Evolutionary conservation across 352 stramenopile genomes (phyloP).

Genomic region (Globisporangium abappressorium): DNA sequence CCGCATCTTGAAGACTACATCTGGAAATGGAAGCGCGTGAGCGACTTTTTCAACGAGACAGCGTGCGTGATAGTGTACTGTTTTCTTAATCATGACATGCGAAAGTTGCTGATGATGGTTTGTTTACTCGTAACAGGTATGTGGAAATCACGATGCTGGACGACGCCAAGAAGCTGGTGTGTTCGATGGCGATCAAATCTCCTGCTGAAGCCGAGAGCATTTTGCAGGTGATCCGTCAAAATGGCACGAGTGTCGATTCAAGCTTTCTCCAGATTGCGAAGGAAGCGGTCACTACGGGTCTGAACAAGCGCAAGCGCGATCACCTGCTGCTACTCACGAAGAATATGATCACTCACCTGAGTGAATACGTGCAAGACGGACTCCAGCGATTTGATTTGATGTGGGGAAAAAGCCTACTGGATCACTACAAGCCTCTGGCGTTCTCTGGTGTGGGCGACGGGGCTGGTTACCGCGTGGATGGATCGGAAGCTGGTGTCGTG

Average conservation of each 20-base stretch:
- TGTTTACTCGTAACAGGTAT: slow-evolving; percentile 22
- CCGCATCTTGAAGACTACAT: slow-evolving; percentile 74
- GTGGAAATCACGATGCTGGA: slow-evolving; percentile 85
- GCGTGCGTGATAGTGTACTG: slow-evolving; percentile 36
- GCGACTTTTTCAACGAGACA: slow-evolving; percentile 83
- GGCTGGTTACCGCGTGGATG: slow-evolving; percentile 67
- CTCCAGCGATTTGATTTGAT: slow-evolving; percentile 80
- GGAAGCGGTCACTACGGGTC: slow-evolving; percentile 55
- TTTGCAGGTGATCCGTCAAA: slow-evolving; percentile 50
- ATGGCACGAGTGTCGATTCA: slow-evolving; percentile 45
- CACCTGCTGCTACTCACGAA: slow-evolving; percentile 78
- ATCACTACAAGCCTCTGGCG: slow-evolving; percentile 74
- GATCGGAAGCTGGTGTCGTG: slow-evolving; percentile 44
- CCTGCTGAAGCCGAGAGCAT: slow-evolving; percentile 74
- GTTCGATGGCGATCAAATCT: slow-evolving; percentile 82
- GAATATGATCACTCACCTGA: slow-evolving; percentile 85
- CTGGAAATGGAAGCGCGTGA: slow-evolving; percentile 84
- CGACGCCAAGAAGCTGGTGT: slow-evolving; percentile 78
- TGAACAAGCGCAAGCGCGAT: slow-evolving; percentile 65
- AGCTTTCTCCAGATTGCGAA: slow-evolving; percentile 69
- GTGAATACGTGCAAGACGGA: slow-evolving; percentile 78
- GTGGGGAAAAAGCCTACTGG: slow-evolving; percentile 81
- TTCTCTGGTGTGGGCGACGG: slow-evolving; percentile 73
- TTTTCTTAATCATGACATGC: neutral
- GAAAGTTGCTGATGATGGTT: neutral